Conservation (phyloP, 495 filamentous ascomycete species). For the Xeromyces bisporus region DNA sequence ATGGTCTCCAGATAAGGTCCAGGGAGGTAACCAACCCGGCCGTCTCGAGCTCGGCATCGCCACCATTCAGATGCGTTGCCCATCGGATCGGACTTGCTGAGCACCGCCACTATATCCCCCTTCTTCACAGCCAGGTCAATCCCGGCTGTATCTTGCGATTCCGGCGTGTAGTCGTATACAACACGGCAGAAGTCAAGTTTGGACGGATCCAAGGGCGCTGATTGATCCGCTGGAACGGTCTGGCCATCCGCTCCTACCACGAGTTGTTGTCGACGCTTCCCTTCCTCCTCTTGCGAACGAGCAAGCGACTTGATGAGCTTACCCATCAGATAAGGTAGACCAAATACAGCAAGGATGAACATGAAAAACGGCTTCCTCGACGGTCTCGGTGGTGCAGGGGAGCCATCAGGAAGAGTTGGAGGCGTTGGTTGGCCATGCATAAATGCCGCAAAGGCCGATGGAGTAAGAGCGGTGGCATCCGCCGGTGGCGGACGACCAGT, state of each 20-base stretch:
- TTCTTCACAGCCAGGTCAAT: conserved; percentile 86
- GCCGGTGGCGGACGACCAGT: conserved; percentile 87
- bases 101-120: conserved; percentile 86
- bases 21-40: conserved; percentile 79
- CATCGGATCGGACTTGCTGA: conserved; percentile 82
- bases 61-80: conserved; percentile 94
- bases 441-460: conserved; percentile 78
- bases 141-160: conserved; percentile 45
- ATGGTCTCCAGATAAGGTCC: conserved; percentile 76
- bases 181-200: conserved; percentile 93
- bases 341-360: conserved; percentile 88
- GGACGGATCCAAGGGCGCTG: conserved; percentile 51
- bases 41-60: conserved; percentile 86
- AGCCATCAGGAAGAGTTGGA: conserved; percentile 35
- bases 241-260: conserved; percentile 35
- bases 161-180: conserved; percentile 81
- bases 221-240: conserved; percentile 12
- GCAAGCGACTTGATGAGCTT: conserved; percentile 80
- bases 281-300: conserved; percentile 64
- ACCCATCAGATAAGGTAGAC: conserved; percentile 86
- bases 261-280: conserved; percentile 39
- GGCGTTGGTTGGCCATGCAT: conserved; percentile 32
- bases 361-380: conserved; percentile 90
- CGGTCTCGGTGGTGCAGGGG: conserved; percentile 45
- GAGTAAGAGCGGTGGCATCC: conserved; percentile 69